These are phyloP conservation scores for Daldinia caldariorum DNA, from an alignment of 495 filamentous ascomycete species.

Conservation along the genomic window DNA sequence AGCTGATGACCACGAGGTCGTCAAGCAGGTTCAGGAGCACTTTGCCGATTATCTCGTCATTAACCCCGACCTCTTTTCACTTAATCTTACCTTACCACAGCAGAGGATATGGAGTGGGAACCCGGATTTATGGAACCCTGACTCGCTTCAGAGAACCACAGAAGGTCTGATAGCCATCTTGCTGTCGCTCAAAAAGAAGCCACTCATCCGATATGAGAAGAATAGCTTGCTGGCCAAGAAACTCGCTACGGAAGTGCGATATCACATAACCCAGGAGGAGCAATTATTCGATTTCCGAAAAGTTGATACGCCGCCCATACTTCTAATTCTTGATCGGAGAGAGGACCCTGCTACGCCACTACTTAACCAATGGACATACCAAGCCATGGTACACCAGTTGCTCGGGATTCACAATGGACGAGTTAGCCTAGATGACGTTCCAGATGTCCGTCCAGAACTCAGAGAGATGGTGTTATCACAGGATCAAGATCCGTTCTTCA, in stretches of 20 bases:
- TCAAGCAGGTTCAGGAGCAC: constrained; percentile 90
- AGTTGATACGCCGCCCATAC: constrained; percentile 92
- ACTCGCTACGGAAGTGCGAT: constrained; percentile 88
- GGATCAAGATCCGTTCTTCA: constrained; percentile 99
- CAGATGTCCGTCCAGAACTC: constrained; percentile 88
- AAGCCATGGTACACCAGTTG: constrained; percentile 98
- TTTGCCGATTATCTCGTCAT: constrained; percentile 95
- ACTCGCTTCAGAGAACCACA: constrained; percentile 81
- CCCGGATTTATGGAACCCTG: constrained; percentile 89
- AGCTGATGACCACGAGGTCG: constrained; percentile 97
- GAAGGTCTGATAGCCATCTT: constrained; percentile 87
- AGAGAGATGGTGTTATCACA: constrained; percentile 96
- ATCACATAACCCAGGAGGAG: constrained; percentile 93
- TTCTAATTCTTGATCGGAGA: constrained; percentile 88
- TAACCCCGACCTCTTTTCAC: constrained; percentile 90
- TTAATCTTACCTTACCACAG: constrained; percentile 77
- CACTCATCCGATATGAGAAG: constrained; percentile 92
- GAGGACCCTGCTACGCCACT: constrained; percentile 97
- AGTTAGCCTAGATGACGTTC: constrained; percentile 85
- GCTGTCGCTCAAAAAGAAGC: constrained; percentile 92
- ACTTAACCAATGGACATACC: constrained; percentile 97
- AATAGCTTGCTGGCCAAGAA: constrained; percentile 92
- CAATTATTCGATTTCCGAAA: constrained; percentile 97
- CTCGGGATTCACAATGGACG: constrained; percentile 93
- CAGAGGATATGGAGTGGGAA: constrained; percentile 81